Percentiles rank a stretch among this genome's conserved stretches.
Conservation (phyloP, 495 filamentous ascomycete species). For the Margaritispora aquatica region DNA sequence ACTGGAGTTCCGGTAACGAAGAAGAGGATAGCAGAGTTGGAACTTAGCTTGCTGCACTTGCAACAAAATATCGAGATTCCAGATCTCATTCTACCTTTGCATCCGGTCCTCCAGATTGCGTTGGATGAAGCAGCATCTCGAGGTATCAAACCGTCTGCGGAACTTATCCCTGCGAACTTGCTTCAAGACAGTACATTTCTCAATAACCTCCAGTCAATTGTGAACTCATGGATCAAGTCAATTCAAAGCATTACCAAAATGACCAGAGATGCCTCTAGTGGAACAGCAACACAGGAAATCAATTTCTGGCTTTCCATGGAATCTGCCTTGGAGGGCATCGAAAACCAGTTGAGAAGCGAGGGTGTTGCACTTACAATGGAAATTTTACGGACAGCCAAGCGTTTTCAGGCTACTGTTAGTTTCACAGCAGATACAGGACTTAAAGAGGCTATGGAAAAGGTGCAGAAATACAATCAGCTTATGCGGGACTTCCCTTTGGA, state of each 20-base stretch:
- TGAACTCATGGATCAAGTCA: conserved; percentile 96
- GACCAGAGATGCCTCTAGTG: conserved; percentile 78
- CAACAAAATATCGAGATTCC: conserved; percentile 98
- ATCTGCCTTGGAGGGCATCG: conserved; percentile 80
- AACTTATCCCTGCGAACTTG: conserved; percentile 64
- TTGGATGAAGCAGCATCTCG: conserved; percentile 65
- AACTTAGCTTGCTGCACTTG: conserved; percentile 79
- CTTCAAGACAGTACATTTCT: conserved; percentile 83
- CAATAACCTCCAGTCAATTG: conserved; percentile 86
- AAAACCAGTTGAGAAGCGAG: conserved; percentile 77
- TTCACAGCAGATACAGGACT: conserved; percentile 92
- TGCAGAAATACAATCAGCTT: conserved; percentile 96
- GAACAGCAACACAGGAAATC: conserved; percentile 91
- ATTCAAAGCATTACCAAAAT: conserved; percentile 97
- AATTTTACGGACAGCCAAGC: conserved; percentile 88
- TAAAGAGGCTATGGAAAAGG: conserved; percentile 88
- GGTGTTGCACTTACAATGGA: conserved; percentile 91
- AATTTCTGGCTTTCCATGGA: conserved; percentile 99
- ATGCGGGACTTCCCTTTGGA: conserved; percentile 94
- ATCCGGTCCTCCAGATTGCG: conserved; percentile 78
- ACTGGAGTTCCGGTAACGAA: conserved; percentile 94
- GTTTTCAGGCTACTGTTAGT: conserved; percentile 93
- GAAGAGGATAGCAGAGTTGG: conserved; percentile 90
- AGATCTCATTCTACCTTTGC: conserved; percentile 74
- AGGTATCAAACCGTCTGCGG: conserved; percentile 60